These are phyloP conservation scores for Nicotiana noctiflora DNA, from an alignment of 257 asterid species.

Conservation along the genomic window DNA sequence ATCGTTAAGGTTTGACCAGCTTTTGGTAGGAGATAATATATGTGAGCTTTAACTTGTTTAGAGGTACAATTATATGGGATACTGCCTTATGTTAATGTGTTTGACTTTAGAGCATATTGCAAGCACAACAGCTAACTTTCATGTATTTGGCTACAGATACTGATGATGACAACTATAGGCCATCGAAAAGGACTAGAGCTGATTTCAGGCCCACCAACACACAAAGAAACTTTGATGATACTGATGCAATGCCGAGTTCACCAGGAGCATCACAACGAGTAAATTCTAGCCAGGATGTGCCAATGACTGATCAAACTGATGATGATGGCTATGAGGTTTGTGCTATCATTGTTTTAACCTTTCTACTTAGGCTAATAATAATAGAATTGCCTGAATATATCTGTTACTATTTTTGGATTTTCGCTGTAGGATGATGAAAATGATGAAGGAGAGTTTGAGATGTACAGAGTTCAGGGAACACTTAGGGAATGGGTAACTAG, in stretches of 20 bases:
- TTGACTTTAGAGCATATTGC: background rate
- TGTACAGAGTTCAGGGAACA: conserved; percentile 94
- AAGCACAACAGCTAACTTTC: background rate
- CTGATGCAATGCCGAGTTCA: conserved; percentile 77
- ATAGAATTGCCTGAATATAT: background rate
- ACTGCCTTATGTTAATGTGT: background rate
- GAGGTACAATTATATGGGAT: background rate
- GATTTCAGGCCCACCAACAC: conserved; percentile 38
- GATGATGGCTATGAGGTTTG: conserved; percentile 74
- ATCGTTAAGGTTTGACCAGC: background rate
- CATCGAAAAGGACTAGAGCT: conserved; percentile 76
- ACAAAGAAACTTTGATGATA: conserved; percentile 52
- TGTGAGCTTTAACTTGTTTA: background rate
- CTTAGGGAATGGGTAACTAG: conserved; percentile 99
- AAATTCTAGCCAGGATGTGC: conserved; percentile 64
- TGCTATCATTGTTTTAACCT: background rate
- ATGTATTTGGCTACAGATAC: conserved; percentile 46
- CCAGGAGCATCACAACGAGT: conserved; percentile 60
- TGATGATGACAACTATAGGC: conserved; percentile 78
- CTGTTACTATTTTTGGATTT: conserved; percentile 2
- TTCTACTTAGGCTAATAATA: background rate
- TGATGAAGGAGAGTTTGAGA: conserved; percentile 77
- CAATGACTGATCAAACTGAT: conserved; percentile 87
- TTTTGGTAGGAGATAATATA: background rate
- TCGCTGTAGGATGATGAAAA: conserved; percentile 74